Conservation (phyloP, 768 basidiomycete genomes). For the Mycena galopus region DNA sequence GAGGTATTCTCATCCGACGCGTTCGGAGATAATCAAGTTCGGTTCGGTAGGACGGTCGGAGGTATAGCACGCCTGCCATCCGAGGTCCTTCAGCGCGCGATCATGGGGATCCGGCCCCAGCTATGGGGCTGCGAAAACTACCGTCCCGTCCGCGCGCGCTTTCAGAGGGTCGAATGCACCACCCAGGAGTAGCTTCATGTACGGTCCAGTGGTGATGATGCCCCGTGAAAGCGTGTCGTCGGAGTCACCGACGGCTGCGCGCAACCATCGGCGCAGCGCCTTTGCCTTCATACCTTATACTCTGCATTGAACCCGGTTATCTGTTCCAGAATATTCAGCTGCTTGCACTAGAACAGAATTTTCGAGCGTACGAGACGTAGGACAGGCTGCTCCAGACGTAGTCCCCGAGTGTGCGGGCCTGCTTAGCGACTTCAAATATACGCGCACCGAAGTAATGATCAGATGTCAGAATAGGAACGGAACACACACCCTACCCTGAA, state of each 20-base stretch:
- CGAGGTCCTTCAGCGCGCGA: slow-evolving; percentile 55
- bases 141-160: slow-evolving; percentile 53
- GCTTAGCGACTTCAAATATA: slow-evolving; percentile 56
- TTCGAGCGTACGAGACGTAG: slow-evolving; percentile 17
- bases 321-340: background rate
- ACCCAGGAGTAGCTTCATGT: slow-evolving; percentile 16
- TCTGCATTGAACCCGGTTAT: too few relatives aligned
- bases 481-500: too few relatives aligned
- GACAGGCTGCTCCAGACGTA: slow-evolving; percentile 52
- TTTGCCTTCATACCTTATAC: slow-evolving; percentile 25
- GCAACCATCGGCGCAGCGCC: slow-evolving; percentile 18
- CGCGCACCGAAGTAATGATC: slow-evolving; percentile 50
- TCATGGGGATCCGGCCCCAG: slow-evolving; percentile 52
- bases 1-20: slow-evolving; percentile 52
- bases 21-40: slow-evolving; percentile 50
- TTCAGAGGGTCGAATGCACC: slow-evolving; percentile 20
- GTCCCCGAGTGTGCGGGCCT: slow-evolving; percentile 49
- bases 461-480: too few relatives aligned
- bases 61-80: slow-evolving; percentile 55
- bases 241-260: background rate
- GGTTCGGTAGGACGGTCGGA: slow-evolving; percentile 55
- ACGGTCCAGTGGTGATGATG: slow-evolving; percentile 16
- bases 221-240: slow-evolving; percentile 1
- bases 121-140: slow-evolving; percentile 53
- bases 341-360: background rate